Conservation (phyloP, 2,329 filamentous ascomycete species). For the Cordyceps tenuipes region DNA sequence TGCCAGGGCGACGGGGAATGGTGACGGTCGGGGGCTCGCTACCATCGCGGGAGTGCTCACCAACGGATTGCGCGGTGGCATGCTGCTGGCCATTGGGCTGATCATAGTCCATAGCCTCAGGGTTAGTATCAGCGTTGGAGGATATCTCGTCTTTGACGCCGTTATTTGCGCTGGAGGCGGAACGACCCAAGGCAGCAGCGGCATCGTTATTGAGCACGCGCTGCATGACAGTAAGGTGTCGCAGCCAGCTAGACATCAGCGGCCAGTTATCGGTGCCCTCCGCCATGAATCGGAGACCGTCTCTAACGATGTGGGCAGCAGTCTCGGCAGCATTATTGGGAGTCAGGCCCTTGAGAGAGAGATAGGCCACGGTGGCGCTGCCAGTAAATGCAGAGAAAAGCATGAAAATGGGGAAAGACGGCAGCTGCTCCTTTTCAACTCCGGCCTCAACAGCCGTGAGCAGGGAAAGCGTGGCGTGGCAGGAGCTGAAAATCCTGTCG, state of each 20-base stretch:
- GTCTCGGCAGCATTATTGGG: slow-evolving; percentile 49
- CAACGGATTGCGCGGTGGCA: slow-evolving; percentile 27
- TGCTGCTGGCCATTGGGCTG: slow-evolving; percentile 27
- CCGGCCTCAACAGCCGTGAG: slow-evolving; percentile 47
- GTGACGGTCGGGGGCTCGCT: slow-evolving; percentile 42
- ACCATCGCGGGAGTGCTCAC: slow-evolving; percentile 36
- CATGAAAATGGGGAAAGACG: slow-evolving; percentile 57
- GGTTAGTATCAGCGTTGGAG: slow-evolving; percentile 47
- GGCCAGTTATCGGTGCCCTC: slow-evolving; percentile 53
- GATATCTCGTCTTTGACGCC: slow-evolving; percentile 45
- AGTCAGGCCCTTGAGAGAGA: slow-evolving; percentile 53
- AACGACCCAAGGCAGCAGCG: slow-evolving; percentile 24
- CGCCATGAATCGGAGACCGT: slow-evolving; percentile 50
- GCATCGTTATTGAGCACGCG: slow-evolving; percentile 50
- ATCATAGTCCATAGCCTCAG: slow-evolving; percentile 51
- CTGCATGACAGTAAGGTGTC: slow-evolving; percentile 53
- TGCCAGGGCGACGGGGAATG: slow-evolving; percentile 40
- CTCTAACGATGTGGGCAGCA: slow-evolving; percentile 47
- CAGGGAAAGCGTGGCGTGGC: slow-evolving; percentile 49
- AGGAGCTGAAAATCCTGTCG: slow-evolving; percentile 49
- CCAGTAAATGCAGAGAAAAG: slow-evolving; percentile 54
- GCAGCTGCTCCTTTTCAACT: slow-evolving; percentile 47
- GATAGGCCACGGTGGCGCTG: slow-evolving; percentile 52
- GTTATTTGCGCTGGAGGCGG: slow-evolving; percentile 24
- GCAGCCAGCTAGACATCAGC: slow-evolving; percentile 50